Evolutionary conservation across 495 filamentous ascomycete species (phyloP).

Genomic region (Jackrogersella minutella): DNA sequence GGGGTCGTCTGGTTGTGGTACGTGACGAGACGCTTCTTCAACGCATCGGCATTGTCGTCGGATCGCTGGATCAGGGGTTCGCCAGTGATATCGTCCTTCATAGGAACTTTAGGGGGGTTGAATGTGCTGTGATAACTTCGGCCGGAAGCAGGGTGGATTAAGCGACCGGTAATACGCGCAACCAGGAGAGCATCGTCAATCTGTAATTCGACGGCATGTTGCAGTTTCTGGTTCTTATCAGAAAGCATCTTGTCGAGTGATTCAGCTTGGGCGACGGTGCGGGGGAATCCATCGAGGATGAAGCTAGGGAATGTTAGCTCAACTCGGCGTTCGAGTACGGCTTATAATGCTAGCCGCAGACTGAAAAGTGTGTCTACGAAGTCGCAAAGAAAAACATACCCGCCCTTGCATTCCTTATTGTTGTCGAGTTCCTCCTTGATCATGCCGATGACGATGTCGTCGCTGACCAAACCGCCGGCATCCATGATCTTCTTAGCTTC

Average conservation of each 20-base stretch:
- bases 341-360: neutral
- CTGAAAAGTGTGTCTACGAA: neutral
- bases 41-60: constrained; percentile 96
- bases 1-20: constrained; percentile 95
- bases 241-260: constrained; percentile 91
- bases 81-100: constrained; percentile 97
- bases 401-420: constrained; percentile 95
- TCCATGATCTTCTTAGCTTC: constrained; percentile 99
- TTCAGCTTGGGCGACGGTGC: constrained; percentile 94
- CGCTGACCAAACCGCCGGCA: constrained; percentile 93
- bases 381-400: constrained; percentile 64
- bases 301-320: constrained; percentile 66
- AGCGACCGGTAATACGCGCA: constrained; percentile 92
- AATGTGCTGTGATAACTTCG: constrained; percentile 98
- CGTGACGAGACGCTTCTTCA: constrained; percentile 92
- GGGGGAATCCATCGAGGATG: constrained; percentile 98
- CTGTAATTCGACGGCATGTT: constrained; percentile 95
- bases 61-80: constrained; percentile 95
- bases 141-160: constrained; percentile 94
- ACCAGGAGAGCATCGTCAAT: constrained; percentile 95
- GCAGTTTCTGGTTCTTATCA: constrained; percentile 75
- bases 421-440: constrained; percentile 95
- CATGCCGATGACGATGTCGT: constrained; percentile 99
- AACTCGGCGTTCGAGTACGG: neutral
- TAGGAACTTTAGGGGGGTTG: constrained; percentile 93